A percentile compares a stretch with the other conserved stretches of the same genome.
These are phyloP conservation scores for Penicillium sp. DNA, from an alignment of 2,329 filamentous ascomycete species.

Conservation along the genomic window DNA sequence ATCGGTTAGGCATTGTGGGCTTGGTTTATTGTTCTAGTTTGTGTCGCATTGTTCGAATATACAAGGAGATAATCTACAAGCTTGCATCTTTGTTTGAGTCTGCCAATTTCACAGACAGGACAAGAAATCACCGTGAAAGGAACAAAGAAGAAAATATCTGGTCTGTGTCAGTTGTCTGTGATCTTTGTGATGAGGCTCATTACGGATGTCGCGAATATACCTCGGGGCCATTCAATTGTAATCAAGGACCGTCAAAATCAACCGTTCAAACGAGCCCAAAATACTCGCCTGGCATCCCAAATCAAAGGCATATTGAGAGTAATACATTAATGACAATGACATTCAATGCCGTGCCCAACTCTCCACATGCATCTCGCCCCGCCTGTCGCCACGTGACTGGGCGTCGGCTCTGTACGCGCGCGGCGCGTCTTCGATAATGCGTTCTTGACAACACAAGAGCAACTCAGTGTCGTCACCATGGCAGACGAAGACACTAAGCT, in stretches of 20 bases:
- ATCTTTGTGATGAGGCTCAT: background rate
- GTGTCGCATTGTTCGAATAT: background rate
- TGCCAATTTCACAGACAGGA: background rate
- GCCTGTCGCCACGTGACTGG: conserved; percentile 17
- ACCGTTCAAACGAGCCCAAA: background rate
- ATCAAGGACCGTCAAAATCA: background rate
- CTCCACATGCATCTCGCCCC: background rate
- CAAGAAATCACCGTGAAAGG: background rate
- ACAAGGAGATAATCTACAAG: background rate
- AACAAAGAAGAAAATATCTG: no score
- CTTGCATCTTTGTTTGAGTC: background rate
- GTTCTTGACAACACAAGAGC: conserved; percentile 9
- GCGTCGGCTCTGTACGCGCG: conserved; percentile 19
- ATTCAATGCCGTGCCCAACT: background rate
- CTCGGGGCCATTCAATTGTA: background rate
- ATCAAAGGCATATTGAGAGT: background rate
- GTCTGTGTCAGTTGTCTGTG: background rate
- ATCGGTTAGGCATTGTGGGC: background rate
- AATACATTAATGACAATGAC: background rate
- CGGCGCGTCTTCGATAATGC: conserved; percentile 14
- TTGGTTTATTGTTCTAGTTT: background rate
- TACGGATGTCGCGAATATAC: background rate
- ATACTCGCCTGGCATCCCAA: background rate
- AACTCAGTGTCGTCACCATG: conserved; percentile 26
- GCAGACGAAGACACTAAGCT: conserved; percentile 38